Conservation (phyloP, 1,139 yeast genomes). For the Diutina scorzettiae region DNA sequence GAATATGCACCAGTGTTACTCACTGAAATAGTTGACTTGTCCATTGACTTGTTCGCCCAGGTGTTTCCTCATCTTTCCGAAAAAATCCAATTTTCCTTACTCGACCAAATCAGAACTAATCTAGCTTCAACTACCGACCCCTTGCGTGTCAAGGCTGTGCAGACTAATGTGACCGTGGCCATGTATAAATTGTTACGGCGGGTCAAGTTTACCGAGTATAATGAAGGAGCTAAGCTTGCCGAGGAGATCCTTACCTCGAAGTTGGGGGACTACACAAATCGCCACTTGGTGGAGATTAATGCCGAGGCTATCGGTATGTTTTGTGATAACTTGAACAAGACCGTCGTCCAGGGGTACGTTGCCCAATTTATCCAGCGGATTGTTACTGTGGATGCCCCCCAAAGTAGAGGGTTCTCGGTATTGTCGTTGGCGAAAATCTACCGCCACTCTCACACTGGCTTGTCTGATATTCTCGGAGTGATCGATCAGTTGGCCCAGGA, state of each 20-base stretch:
- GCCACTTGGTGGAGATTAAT: conserved; percentile 35
- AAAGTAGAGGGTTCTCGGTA: conserved; percentile 52
- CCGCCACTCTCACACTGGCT: conserved; percentile 22
- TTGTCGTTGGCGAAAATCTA: conserved; percentile 51
- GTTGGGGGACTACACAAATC: conserved; percentile 13
- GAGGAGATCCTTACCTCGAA: conserved; percentile 41
- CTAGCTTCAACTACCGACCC: conserved; percentile 21
- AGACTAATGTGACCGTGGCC: conserved; percentile 52
- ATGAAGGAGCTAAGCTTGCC: conserved; percentile 34
- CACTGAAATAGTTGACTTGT: conserved; percentile 58
- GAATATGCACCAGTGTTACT: conserved; percentile 12
- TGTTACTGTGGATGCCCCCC: conserved; percentile 45
- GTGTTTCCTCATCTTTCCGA: conserved; percentile 65
- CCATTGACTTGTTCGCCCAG: conserved; percentile 64
- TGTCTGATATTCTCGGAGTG: conserved; percentile 15
- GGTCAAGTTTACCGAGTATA: conserved; percentile 14
- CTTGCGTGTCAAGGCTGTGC: conserved; percentile 35
- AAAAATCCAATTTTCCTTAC: conserved; percentile 73
- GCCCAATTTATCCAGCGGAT: conserved; percentile 48
- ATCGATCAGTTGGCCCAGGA: conserved; percentile 53
- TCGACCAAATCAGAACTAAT: conserved; percentile 65
- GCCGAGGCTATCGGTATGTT: conserved; percentile 52
- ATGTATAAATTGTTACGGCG: conserved; percentile 17
- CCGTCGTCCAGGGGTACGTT: conserved; percentile 32
- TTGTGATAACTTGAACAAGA: conserved; percentile 35